phyloP scores from a whole-genome alignment of 306 rosid species.

The Rosa multiflora region DNA sequence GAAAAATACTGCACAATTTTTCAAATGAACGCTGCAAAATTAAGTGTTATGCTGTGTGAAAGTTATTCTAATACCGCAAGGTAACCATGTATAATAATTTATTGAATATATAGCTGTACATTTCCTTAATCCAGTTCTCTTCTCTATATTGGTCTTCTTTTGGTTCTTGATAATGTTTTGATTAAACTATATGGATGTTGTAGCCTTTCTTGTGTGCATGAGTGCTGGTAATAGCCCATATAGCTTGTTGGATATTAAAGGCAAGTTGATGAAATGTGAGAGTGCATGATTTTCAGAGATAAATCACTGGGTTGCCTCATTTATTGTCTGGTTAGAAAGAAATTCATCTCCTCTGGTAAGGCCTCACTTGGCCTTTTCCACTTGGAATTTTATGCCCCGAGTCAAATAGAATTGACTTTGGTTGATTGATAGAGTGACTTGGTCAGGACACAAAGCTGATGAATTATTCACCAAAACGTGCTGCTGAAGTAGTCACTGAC shows the following conservation, averaged over 20 bases:
- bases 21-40: neutral
- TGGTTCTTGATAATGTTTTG: no score
- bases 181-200: neutral
- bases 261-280: neutral
- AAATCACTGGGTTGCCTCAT: neutral
- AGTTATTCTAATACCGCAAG: neutral
- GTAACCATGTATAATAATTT: conserved; percentile 6
- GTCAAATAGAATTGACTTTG: no score
- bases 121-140: neutral
- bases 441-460: neutral
- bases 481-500: neutral
- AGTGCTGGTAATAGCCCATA: neutral
- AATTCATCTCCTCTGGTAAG: no score
- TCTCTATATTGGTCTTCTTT: neutral
- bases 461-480: neutral
- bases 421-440: neutral
- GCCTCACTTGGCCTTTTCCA: no score
- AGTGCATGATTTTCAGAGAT: neutral
- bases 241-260: neutral
- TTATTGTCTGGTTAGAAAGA: no score
- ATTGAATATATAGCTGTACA: neutral
- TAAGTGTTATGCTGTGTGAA: neutral
- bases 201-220: no score
- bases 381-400: no score
- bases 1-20: neutral